Conservation (phyloP, 129 eudicot genomes). For the Sambucus nigra region DNA sequence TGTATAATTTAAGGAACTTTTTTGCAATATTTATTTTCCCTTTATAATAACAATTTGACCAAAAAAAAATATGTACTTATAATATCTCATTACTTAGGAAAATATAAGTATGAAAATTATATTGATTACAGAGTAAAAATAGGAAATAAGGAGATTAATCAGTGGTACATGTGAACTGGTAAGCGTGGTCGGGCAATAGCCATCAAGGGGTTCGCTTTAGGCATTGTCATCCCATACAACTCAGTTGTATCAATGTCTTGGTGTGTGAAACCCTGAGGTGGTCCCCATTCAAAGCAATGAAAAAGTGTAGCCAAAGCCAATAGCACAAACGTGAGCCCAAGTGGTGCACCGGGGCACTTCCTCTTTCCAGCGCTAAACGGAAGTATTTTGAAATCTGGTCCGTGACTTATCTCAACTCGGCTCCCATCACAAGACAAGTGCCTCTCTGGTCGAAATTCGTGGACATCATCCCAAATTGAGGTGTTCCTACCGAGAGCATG, state of each 20-base stretch:
- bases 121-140: no score
- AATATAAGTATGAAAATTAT: no score
- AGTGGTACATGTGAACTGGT: constrained; percentile 45
- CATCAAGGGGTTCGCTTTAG: constrained; percentile 61
- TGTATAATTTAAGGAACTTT: no score
- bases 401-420: constrained; percentile 93
- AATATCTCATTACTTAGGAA: no score
- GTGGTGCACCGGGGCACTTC: constrained; percentile 96
- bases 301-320: constrained; percentile 86
- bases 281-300: constrained; percentile 82
- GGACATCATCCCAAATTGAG: constrained; percentile 61
- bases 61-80: no score
- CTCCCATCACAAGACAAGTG: constrained; percentile 48
- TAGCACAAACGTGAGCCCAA: constrained; percentile 75
- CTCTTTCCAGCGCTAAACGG: constrained; percentile 95
- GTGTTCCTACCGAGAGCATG: constrained; percentile 77
- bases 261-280: constrained; percentile 47
- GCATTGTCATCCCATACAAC: constrained; percentile 96
- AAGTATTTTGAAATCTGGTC: constrained; percentile 77
- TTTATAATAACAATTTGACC: no score
- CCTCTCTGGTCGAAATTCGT: constrained; percentile 78
- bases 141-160: neutral
- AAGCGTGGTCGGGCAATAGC: constrained; percentile 71
- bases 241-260: constrained; percentile 71
- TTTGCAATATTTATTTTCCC: no score